Evolutionary conservation across 208 protist species (phyloP).

Genomic region (Phytomonas francai): DNA sequence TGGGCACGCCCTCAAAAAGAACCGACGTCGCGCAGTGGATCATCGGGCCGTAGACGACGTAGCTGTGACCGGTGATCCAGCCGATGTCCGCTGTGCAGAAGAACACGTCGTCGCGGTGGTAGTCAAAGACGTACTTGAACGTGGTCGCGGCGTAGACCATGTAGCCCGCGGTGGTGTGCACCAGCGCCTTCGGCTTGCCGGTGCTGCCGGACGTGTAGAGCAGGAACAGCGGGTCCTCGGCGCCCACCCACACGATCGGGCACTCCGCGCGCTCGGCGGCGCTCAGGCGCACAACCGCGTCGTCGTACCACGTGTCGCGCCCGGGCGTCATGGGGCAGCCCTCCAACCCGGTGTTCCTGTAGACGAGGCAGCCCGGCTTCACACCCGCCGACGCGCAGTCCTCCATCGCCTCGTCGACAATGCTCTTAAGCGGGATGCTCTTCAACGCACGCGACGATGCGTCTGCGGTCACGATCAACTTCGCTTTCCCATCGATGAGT

Average conservation of each 20-base stretch:
- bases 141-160: conserved; percentile 90
- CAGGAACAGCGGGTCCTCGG: conserved; percentile 95
- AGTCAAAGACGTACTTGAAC: conserved; percentile 95
- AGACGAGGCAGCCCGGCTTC: conserved; percentile 39
- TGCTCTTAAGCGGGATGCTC: conserved; percentile 83
- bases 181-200: conserved; percentile 95
- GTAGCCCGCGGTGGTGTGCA: conserved; percentile 93
- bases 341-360: conserved; percentile 33
- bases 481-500: conserved; percentile 46
- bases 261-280: conserved; percentile 30
- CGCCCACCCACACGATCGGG: conserved; percentile 84
- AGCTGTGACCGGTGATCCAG: conserved; percentile 97
- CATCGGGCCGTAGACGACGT: conserved; percentile 98
- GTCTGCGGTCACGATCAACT: conserved; percentile 80
- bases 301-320: conserved; percentile 68
- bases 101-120: conserved; percentile 94
- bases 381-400: conserved; percentile 23
- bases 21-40: conserved; percentile 92
- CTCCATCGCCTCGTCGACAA: conserved; percentile 70
- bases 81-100: conserved; percentile 88
- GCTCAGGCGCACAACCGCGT: conserved; percentile 31
- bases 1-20: conserved; percentile 93
- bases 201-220: conserved; percentile 98
- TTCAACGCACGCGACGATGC: conserved; percentile 78
- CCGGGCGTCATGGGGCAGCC: conserved; percentile 44